A percentile compares a stretch with the other conserved stretches of the same genome.
phyloP scores from a whole-genome alignment of 768 basidiomycete genomes.

The Boletus speciosus region DNA sequence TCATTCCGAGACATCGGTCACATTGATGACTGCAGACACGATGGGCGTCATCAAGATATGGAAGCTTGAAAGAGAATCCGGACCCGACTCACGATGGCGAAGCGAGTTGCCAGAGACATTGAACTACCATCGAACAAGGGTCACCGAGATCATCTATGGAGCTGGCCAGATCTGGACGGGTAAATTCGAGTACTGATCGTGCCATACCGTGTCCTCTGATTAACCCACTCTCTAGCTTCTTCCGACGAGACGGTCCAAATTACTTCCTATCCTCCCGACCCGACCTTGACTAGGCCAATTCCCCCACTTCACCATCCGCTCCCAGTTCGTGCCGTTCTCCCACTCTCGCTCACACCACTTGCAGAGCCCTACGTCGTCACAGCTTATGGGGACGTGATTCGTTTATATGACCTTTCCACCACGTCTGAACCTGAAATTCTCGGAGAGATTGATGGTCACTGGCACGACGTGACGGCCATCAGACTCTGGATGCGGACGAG shows the following conservation, averaged over 20 bases:
- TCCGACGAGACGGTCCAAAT: constrained; percentile 82
- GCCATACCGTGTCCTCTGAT: not conserved
- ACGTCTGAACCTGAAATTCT: constrained; percentile 66
- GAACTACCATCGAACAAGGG: constrained; percentile 73
- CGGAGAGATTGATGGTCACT: constrained; percentile 80
- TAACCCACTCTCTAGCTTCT: constrained; percentile 55
- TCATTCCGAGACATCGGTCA: constrained; percentile 42
- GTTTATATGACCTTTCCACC: constrained; percentile 73
- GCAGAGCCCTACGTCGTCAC: constrained; percentile 74
- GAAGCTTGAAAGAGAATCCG: constrained; percentile 50
- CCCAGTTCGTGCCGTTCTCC: constrained; percentile 72
- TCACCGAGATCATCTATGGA: constrained; percentile 68
- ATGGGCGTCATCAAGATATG: constrained; percentile 89
- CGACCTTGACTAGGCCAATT: constrained; percentile 34
- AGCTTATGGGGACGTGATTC: constrained; percentile 79
- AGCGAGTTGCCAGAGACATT: constrained; percentile 53
- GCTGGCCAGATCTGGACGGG: constrained; percentile 89
- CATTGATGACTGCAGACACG: constrained; percentile 83
- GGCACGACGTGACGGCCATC: constrained; percentile 82
- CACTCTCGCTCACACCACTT: constrained; percentile 60
- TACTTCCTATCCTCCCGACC: constrained; percentile 39
- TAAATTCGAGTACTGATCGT: constrained; percentile 28
- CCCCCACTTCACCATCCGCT: constrained; percentile 57
- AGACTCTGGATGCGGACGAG: constrained; percentile 63
- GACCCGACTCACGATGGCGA: constrained; percentile 45